These are phyloP conservation scores for Penicillium digitatum DNA, from an alignment of 2,329 filamentous ascomycete genomes.

Conservation along the genomic window DNA sequence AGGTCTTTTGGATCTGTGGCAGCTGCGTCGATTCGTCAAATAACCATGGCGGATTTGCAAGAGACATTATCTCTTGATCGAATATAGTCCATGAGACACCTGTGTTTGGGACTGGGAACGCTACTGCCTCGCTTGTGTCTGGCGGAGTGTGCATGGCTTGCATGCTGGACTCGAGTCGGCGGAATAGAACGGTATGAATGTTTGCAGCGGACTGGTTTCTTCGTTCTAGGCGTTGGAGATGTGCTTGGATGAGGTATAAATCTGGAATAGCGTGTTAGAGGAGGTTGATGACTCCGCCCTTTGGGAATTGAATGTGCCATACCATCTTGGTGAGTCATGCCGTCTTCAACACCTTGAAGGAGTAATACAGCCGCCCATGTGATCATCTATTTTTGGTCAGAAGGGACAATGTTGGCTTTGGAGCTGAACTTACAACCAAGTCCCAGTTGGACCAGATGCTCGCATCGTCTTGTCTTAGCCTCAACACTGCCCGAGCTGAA, in stretches of 20 bases:
- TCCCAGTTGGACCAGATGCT: constrained; percentile 35
- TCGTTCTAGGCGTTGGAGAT: constrained; percentile 24
- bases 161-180: constrained; percentile 26
- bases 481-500: constrained; percentile 29
- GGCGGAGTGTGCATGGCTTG: constrained; percentile 31
- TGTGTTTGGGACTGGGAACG: constrained; percentile 17
- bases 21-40: constrained; percentile 18
- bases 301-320: neutral
- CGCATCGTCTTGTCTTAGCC: constrained; percentile 27
- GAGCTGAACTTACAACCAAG: constrained; percentile 21
- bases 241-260: constrained; percentile 25
- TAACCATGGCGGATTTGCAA: constrained; percentile 29
- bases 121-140: constrained; percentile 19
- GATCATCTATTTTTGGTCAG: constrained; percentile 25
- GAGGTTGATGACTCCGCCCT: neutral
- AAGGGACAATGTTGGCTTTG: neutral
- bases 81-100: constrained; percentile 32
- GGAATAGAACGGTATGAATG: constrained; percentile 25
- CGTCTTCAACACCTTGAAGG: constrained; percentile 28
- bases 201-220: constrained; percentile 22
- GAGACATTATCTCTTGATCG: constrained; percentile 30
- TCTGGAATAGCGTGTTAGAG: constrained; percentile 13
- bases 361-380: constrained; percentile 29
- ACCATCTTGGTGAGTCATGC: constrained; percentile 31
- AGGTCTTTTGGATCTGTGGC: constrained; percentile 3